These are phyloP conservation scores for Holtermannia corniformis DNA, from an alignment of 768 basidiomycete species.

Conservation along the genomic window DNA sequence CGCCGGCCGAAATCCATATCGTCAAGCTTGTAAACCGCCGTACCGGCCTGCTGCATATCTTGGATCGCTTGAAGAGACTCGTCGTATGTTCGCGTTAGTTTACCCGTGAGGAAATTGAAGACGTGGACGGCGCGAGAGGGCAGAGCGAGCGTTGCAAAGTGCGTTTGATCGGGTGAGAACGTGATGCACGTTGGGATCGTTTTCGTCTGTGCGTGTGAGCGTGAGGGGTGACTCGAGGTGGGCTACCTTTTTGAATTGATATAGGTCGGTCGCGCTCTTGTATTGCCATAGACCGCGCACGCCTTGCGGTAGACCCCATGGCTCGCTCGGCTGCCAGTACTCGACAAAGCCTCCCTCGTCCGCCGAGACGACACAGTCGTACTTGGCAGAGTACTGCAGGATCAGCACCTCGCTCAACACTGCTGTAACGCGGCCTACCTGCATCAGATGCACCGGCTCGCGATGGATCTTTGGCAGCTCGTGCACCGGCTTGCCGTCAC, in stretches of 20 bases:
- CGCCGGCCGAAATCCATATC: conserved; percentile 99
- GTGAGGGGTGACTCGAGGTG: not conserved
- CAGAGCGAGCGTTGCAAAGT: conserved; percentile 80
- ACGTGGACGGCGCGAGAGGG: conserved; percentile 90
- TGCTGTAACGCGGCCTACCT: conserved; percentile 48
- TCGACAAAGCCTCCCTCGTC: conserved; percentile 93
- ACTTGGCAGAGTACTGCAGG: conserved; percentile 73
- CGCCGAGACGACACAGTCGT: conserved; percentile 84
- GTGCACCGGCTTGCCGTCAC: conserved; percentile 66
- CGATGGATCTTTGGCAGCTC: conserved; percentile 70
- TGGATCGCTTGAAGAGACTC: conserved; percentile 86
- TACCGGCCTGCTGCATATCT: conserved; percentile 98
- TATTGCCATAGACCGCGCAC: conserved; percentile 74
- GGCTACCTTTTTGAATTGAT: conserved; percentile 92
- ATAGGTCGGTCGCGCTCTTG: conserved; percentile 85
- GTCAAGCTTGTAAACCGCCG: conserved; percentile 80
- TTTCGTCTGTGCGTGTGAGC: conserved; percentile 56
- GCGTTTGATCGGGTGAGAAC: conserved; percentile 76
- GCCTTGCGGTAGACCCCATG: conserved; percentile 72
- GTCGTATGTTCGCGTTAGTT: conserved; percentile 85
- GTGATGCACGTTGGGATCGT: conserved; percentile 84
- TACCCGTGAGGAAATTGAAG: conserved; percentile 83
- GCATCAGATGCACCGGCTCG: conserved; percentile 81
- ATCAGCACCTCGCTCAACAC: not conserved
- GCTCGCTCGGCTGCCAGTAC: conserved; percentile 87